Percentiles rank a stretch among this genome's conserved stretches.
These are phyloP conservation scores for Moniliophthora roreri DNA, from an alignment of 1,284 basidiomycete species.

Conservation along the genomic window DNA sequence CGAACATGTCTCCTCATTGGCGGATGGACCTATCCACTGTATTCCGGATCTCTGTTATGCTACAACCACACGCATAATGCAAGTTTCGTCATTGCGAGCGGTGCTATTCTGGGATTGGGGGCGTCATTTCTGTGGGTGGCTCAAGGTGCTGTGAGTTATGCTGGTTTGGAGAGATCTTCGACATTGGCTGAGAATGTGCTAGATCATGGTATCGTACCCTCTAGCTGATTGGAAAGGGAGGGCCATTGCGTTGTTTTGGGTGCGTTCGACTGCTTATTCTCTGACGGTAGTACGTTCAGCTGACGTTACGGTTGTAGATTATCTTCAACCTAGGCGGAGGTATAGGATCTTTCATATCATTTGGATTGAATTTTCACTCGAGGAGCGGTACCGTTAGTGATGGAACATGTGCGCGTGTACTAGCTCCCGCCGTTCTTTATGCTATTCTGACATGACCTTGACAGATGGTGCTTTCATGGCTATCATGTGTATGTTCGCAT, in stretches of 20 bases:
- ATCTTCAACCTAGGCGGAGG: slow-evolving; percentile 30
- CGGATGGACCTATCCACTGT: slow-evolving; percentile 25
- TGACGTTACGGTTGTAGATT: slow-evolving; percentile 14
- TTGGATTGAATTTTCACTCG: slow-evolving; percentile 26
- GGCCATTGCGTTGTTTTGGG: slow-evolving; percentile 28
- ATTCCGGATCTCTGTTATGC: slow-evolving; percentile 26
- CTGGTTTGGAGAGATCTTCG: neutral
- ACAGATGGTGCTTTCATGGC: slow-evolving; percentile 28
- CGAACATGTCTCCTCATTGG: slow-evolving; percentile 25
- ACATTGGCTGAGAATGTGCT: neutral
- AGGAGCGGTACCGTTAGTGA: slow-evolving; percentile 25
- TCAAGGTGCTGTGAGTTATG: slow-evolving; percentile 24
- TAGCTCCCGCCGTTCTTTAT: neutral
- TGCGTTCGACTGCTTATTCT: neutral
- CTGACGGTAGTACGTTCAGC: neutral
- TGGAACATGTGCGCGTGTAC: slow-evolving; percentile 23
- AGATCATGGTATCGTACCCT: slow-evolving; percentile 30
- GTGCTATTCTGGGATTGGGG: slow-evolving; percentile 28
- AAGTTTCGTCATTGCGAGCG: slow-evolving; percentile 27
- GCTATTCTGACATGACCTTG: neutral
- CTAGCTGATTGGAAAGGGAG: slow-evolving; percentile 26
- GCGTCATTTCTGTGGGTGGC: slow-evolving; percentile 29
- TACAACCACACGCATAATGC: slow-evolving; percentile 28
- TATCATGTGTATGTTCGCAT: slow-evolving; percentile 23
- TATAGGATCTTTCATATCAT: slow-evolving; percentile 29